Evolutionary conservation across 192 early-diverging fungal genomes (phyloP), one percentile per base, ranked within the genome.

Genomic region (Linnemannia exigua): DNA sequence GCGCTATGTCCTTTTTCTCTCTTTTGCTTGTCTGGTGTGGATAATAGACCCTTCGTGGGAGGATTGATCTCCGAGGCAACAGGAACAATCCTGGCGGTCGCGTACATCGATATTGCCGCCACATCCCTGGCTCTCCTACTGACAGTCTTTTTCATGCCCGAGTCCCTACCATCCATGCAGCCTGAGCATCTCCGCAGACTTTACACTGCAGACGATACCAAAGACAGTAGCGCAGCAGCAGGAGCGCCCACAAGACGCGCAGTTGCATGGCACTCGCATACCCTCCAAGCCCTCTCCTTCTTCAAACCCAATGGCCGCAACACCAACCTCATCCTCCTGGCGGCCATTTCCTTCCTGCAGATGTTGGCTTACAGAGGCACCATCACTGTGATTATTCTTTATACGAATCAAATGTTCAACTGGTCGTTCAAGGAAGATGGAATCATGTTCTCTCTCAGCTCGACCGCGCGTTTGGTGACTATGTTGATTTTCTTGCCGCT

Each of bases 391-490:
- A 51, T 86, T 70, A 77, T 86, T 38, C 79, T 91, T 8, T 91
- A 91, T 70, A 88, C 90, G 1, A 89, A 89, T 74, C 72, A 81
- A 3, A 54, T 79, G 51, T 91, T 91, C 70, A 19, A 82, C 22
- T 91, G 90, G 90, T 83, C 75, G 22, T 84, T 84, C 11, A 88
- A 87, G 37, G 88, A 91, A 79, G 87, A 87, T 68, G 89, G 90
- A 3, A 47, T 91, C 36, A 83, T 82, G 58, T 87, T 89, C 48
- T 81, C 86, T n/a, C 41, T 89, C n/a, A 41, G 52, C 1, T 82
- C 82, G 1, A 66, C 80, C 5, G 72, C 52, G 22, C 79, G 88
- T 31, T 75, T 89, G 33, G 20, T 89, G 2, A 81, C 84, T 6
- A 58, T 90, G 35, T 36, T 89, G 4, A 66, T 79, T 1, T 9